phyloP scores from a whole-genome alignment of 495 filamentous ascomycete genomes.

The Wilcoxina mikolae region DNA sequence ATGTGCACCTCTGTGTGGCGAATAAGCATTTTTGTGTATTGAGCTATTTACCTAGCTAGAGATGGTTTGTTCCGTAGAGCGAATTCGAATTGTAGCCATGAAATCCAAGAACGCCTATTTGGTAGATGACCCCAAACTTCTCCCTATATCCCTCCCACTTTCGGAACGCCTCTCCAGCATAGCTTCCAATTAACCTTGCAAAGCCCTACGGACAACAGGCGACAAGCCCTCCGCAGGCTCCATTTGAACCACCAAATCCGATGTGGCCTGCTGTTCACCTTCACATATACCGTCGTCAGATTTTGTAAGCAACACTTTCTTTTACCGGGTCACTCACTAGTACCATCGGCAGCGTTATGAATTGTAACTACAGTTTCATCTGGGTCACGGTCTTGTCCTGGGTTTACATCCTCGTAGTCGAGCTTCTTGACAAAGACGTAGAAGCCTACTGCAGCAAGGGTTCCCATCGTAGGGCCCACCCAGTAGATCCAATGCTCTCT shows the following conservation, averaged over 20 bases:
- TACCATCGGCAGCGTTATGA: not conserved
- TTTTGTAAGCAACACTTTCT: not conserved
- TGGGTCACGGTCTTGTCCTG: slow-evolving; percentile 1
- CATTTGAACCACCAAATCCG: not conserved
- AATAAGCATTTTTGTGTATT: too few relatives aligned
- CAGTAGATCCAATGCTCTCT: slow-evolving; percentile 58
- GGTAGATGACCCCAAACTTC: too few relatives aligned
- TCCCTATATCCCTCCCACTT: too few relatives aligned
- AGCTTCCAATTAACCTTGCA: too few relatives aligned
- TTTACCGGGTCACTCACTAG: not conserved
- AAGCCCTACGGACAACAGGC: not conserved
- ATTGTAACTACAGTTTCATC: slow-evolving; percentile 1
- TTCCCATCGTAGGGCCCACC: slow-evolving; percentile 52
- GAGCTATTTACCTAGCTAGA: too few relatives aligned
- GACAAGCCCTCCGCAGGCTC: not conserved
- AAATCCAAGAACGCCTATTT: too few relatives aligned
- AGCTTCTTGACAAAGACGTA: slow-evolving; percentile 52
- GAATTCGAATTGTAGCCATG: too few relatives aligned
- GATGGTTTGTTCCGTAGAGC: too few relatives aligned
- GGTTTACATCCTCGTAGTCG: slow-evolving; percentile 51
- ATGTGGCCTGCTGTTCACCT: not conserved
- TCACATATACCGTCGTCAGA: not conserved
- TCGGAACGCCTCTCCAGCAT: too few relatives aligned
- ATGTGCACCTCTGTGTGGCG: too few relatives aligned
- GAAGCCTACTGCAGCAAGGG: slow-evolving; percentile 51